Evolutionary conservation across 768 basidiomycete species (phyloP).

Genomic region (Lactarius psammicola): DNA sequence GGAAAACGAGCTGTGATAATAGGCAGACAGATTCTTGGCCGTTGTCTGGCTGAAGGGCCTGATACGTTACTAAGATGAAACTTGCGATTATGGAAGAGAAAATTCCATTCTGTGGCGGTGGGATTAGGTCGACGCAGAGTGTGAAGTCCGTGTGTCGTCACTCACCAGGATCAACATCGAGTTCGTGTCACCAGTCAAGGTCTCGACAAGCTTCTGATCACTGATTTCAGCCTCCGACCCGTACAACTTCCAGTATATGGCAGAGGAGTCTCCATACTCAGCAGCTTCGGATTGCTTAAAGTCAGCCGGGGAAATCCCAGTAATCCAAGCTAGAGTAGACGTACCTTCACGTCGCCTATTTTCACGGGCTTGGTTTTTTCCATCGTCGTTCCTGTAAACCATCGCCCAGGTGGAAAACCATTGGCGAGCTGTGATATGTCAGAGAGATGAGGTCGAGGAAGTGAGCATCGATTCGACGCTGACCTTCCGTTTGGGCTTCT

Average conservation of each 20-base stretch:
- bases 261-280: constrained; percentile 2
- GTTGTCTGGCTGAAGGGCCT: constrained; percentile 10
- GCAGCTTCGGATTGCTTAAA: neutral
- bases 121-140: neutral
- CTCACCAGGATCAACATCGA: constrained; percentile 27
- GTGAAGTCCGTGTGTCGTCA: neutral
- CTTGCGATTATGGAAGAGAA: constrained; percentile 28
- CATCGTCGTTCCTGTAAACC: too few relatives aligned
- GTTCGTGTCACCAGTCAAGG: constrained; percentile 15
- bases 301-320: neutral
- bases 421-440: too few relatives aligned
- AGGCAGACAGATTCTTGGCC: constrained; percentile 1
- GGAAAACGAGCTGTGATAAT: constrained; percentile 3
- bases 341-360: neutral
- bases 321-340: neutral
- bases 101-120: constrained; percentile 11
- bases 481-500: neutral
- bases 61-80: constrained; percentile 25
- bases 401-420: too few relatives aligned
- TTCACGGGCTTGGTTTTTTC: too few relatives aligned
- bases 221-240: constrained; percentile 13
- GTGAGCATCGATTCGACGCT: neutral
- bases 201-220: constrained; percentile 19
- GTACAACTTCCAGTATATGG: constrained; percentile 28
- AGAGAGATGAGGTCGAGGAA: too few relatives aligned